Percentiles rank a stretch among this genome's conserved stretches.
Conservation (phyloP, 805 yeast genomes). For the Wickerhamomyces kurtzmanii region DNA sequence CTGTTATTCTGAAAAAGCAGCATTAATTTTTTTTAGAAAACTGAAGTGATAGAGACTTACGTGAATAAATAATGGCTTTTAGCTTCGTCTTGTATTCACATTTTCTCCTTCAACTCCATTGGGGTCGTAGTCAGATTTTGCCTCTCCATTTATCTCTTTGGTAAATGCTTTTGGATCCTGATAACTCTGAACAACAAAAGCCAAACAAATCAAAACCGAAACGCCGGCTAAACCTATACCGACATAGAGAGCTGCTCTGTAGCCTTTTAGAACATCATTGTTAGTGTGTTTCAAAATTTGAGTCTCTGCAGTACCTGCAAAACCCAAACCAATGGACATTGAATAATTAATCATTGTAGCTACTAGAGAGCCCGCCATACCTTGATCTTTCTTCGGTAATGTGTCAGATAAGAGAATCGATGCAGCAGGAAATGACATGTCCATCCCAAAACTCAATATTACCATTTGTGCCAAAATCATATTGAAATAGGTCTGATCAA, state of each 20-base stretch:
- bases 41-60: too few species aligned
- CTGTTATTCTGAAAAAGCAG: too few species aligned
- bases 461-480: constrained; percentile 46
- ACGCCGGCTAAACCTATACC: constrained; percentile 52
- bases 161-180: too few species aligned
- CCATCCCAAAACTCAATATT: constrained; percentile 66
- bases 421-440: constrained; percentile 67
- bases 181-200: too few species aligned
- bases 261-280: constrained; percentile 26
- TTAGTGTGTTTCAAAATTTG: constrained; percentile 20
- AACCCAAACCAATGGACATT: constrained; percentile 58
- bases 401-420: constrained; percentile 50
- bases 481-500: constrained; percentile 48
- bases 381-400: constrained; percentile 58
- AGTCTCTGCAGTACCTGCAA: constrained; percentile 59
- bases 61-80: too few species aligned
- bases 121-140: too few species aligned
- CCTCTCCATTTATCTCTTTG: too few species aligned
- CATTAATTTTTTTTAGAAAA: too few species aligned
- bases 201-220: constrained; percentile 25
- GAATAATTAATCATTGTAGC: constrained; percentile 67
- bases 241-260: constrained; percentile 47
- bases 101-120: too few species aligned
- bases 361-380: constrained; percentile 69
- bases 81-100: too few species aligned